These are phyloP conservation scores for Isoetes engelmannii DNA, from an alignment of 83 land plant species.

Conservation along the genomic window DNA sequence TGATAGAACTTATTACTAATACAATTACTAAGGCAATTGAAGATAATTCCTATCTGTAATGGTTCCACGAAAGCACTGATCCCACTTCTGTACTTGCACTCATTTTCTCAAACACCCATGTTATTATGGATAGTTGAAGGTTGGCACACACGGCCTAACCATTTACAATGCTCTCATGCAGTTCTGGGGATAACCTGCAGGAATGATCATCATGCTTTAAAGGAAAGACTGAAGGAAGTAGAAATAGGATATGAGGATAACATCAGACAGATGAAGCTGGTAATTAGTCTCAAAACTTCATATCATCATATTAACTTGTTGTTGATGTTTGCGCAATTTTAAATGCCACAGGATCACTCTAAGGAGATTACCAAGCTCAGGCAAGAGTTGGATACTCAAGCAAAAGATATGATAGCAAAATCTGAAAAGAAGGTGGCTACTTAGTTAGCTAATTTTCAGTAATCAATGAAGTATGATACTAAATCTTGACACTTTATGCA, in stretches of 20 bases:
- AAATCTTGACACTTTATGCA: constrained; percentile 1
- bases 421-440: constrained; percentile 29
- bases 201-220: constrained; percentile 31
- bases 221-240: constrained; percentile 29
- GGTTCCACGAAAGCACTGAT: too few species aligned
- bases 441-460: neutral
- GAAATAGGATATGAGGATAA: constrained; percentile 35
- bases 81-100: too few species aligned
- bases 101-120: too few species aligned
- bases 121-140: neutral
- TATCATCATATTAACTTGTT: constrained; percentile 1
- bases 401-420: constrained; percentile 25
- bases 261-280: constrained; percentile 32
- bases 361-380: constrained; percentile 39
- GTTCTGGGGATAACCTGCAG: constrained; percentile 30
- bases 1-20: too few species aligned
- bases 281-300: constrained; percentile 6
- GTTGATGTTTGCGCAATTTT: neutral
- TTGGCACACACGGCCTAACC: neutral
- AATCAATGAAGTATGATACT: neutral
- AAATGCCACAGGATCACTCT: constrained; percentile 31
- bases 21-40: too few species aligned
- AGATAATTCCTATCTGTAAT: too few species aligned
- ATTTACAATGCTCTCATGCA: constrained; percentile 19
- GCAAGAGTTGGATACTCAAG: constrained; percentile 33